Base-by-base conservation (phyloP, 345 rosid species). In the Aquilaria yunnanensis region DNA sequence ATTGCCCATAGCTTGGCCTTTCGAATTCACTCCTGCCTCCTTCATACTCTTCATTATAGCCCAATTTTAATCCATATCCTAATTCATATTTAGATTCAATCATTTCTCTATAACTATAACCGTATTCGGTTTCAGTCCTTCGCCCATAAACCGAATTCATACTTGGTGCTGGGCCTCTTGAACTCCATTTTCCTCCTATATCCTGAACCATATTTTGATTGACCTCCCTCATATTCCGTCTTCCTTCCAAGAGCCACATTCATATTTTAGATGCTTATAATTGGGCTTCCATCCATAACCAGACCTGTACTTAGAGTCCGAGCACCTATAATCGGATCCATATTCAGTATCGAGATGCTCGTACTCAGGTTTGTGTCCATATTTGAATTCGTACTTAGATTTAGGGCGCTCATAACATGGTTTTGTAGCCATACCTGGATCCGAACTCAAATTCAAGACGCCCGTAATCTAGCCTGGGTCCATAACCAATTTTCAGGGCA, bases 71-170 rank as follows among this genome's bases (percentile, higher is more conserved):
- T 30, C 78, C 78, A 12, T 69, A 14, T 2, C 77, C 81, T 47
- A 72, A 77, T 3, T 65, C 69, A 47, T 73, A 73, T n/a, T 67
- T 70, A 11, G 62, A 52, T 23, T 65, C 72, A 31, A 62, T 62
- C 74, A 47, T 70, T 54, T 57, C 32, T 12, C 51, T 72, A 61
- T 64, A 47, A 4, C 57, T 74, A 8, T 69, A 70, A 1, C 65
- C 66, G 12, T 65, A 64, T 8, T 69, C 77, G 58, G 71, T 51
- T 62, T 55, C 14, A 31, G 37, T 23, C 34, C 57, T 10, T 2
- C 37, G n/a, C 6, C 32, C 81, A 47, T 70, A 23, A 69, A 0
- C 86, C 81, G 5, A 82, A 74, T n/a, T 76, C 89, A 12, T 70
- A 65, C 43, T 71, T 80, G 1, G 76, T 14, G 13, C 11, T 60